Evolutionary conservation across 306 rosid genomes (phyloP).

Genomic region (Quercus mongolica): DNA sequence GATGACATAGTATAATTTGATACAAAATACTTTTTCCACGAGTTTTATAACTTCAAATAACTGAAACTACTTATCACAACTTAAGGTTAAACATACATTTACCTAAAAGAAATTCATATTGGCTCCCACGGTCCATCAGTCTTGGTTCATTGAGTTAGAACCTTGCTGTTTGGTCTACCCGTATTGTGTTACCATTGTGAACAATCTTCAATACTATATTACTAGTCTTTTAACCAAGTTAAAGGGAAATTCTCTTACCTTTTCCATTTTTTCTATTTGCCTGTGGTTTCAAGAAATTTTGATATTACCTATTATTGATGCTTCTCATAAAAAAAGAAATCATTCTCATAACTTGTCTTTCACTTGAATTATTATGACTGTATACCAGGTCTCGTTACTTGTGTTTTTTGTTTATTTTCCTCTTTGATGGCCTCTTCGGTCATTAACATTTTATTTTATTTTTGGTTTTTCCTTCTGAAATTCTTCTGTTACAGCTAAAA

Average conservation of each 20-base stretch:
- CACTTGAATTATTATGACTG: not conserved
- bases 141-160: not conserved
- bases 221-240: not conserved
- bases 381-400: not conserved
- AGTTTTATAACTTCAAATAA: no score
- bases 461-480: conserved; percentile 1
- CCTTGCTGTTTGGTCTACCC: not conserved
- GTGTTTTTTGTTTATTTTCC: not conserved
- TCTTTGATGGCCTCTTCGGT: not conserved
- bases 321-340: not conserved
- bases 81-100: not conserved
- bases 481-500: conserved; percentile 50
- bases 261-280: not conserved
- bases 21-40: no score
- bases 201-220: not conserved
- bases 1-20: no score
- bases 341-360: not conserved
- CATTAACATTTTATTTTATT: not conserved
- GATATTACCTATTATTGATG: not conserved
- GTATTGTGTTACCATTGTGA: not conserved
- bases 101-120: not conserved
- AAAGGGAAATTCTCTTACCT: not conserved
- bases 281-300: not conserved
- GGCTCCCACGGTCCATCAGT: not conserved
- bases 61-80: not conserved